These are phyloP conservation scores for Penstemon eatonii DNA, from an alignment of 257 asterid genomes.

Conservation along the genomic window DNA sequence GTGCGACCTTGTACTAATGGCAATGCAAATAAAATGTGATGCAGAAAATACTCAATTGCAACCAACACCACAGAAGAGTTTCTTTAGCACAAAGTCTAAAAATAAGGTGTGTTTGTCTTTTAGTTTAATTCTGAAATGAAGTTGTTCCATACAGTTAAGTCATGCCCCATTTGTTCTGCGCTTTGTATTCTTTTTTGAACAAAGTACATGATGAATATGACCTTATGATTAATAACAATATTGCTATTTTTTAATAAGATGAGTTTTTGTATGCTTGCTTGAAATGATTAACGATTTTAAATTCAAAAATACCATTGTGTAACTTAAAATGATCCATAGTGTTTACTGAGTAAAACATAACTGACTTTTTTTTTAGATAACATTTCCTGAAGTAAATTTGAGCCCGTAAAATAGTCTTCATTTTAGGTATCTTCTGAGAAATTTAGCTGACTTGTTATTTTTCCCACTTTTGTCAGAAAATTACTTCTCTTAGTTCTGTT, in stretches of 20 bases:
- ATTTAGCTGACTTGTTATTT: constrained; percentile 27
- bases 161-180: neutral
- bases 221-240: neutral
- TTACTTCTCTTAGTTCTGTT: constrained; percentile 50
- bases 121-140: neutral
- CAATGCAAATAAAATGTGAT: constrained; percentile 15
- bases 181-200: neutral
- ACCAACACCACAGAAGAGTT: constrained; percentile 37
- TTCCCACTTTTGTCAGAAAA: constrained; percentile 41
- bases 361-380: neutral
- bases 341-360: neutral
- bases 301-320: neutral
- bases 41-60: constrained; percentile 50
- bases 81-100: constrained; percentile 52
- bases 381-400: neutral
- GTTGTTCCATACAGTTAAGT: neutral
- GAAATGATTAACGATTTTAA: constrained; percentile 5
- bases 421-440: constrained; percentile 18
- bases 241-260: neutral
- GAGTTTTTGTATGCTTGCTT: neutral
- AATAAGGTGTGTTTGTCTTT: constrained; percentile 53
- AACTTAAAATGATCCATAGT: neutral
- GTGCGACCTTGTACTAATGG: constrained; percentile 17
- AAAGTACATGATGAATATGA: neutral
- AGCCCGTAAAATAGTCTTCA: neutral